Conservation (phyloP, 495 filamentous ascomycete genomes). For the Hypoxylon cercidicola region DNA sequence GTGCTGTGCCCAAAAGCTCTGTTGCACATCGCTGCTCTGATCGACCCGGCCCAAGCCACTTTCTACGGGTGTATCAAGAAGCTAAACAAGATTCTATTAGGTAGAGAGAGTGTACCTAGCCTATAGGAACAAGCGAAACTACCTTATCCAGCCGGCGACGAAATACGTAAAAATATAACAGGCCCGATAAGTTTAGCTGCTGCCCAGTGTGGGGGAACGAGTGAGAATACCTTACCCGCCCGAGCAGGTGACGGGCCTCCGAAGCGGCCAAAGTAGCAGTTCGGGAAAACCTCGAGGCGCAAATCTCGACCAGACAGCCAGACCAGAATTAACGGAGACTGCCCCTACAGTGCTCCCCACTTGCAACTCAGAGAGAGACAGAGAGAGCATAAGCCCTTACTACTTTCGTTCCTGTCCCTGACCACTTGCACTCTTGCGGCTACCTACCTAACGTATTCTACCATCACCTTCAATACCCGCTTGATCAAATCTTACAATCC, state of each 20-base stretch:
- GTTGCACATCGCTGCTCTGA: conserved; percentile 11
- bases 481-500: conserved; percentile 26
- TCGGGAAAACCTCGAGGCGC: conserved; percentile 41
- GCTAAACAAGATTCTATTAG: conserved; percentile 1
- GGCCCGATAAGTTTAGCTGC: conserved; percentile 38
- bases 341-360: conserved; percentile 31
- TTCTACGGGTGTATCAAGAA: conserved; percentile 7
- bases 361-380: conserved; percentile 1
- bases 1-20: conserved; percentile 22
- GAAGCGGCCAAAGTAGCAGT: conserved; percentile 42
- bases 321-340: conserved; percentile 18
- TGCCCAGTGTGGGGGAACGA: conserved; percentile 33
- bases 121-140: conserved; percentile 1
- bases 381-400: conserved; percentile 10
- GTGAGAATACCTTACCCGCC: conserved; percentile 36
- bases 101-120: too few relatives aligned
- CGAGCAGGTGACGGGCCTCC: conserved; percentile 39
- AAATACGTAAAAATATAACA: conserved; percentile 33
- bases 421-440: conserved; percentile 21
- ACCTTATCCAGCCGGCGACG: conserved; percentile 12
- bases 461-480: conserved; percentile 18
- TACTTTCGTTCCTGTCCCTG: conserved; percentile 31
- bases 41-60: conserved; percentile 7
- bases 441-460: conserved; percentile 23
- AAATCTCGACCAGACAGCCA: conserved; percentile 35